Base-by-base conservation (phyloP, 352 stramenopile species). In the Globisporangium cederbergense region DNA sequence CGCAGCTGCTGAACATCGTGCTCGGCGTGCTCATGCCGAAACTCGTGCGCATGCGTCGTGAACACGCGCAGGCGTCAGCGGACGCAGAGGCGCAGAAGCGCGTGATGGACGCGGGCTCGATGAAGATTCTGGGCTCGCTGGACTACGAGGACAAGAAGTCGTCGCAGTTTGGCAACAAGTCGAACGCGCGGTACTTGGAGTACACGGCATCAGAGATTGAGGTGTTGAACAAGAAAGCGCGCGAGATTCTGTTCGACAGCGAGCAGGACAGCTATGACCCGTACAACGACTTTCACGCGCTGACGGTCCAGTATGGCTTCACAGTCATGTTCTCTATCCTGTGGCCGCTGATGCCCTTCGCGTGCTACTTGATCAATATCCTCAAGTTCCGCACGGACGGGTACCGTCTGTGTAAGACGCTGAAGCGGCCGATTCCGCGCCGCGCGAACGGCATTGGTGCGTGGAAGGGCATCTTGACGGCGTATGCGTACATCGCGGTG, bases 281-380 rank as follows among this genome's bases (percentile, higher is more conserved):
- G 50, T 92, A 92, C 57, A 79, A 92, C 52, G 81, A 90, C 58
- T 90, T 87, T 59, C 83, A 92, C 64, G 77, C 77, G 25, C 52
- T 89, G 43, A 88, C 82, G 2, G 81, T 90, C 32, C 83, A 90
- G 50, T 92, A 71, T 52, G 83, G 79, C 18, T 90, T 92, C 60
- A 88, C 78, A 9, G 83, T 90, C 46, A 92, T 92, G 81, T 92
- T 92, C 55, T 89, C 79, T 9, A 89, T 92, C 58, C 65, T 92
- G 45, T 92, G 83, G 83, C 83, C 81, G 28, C 58, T 81, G 30
- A 92, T 92, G 83, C 83, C 83, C 0, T 76, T 89, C 55, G 83
- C 77, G 20, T 92, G 83, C 62, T 88, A 83, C 46, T 38, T 84
- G 38, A 89, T 92, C 58, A 92, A 92, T 60, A 76, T 70, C 16